These are phyloP conservation scores for Microbotryum scabiosae DNA, from an alignment of 1,284 basidiomycete species.

Conservation along the genomic window DNA sequence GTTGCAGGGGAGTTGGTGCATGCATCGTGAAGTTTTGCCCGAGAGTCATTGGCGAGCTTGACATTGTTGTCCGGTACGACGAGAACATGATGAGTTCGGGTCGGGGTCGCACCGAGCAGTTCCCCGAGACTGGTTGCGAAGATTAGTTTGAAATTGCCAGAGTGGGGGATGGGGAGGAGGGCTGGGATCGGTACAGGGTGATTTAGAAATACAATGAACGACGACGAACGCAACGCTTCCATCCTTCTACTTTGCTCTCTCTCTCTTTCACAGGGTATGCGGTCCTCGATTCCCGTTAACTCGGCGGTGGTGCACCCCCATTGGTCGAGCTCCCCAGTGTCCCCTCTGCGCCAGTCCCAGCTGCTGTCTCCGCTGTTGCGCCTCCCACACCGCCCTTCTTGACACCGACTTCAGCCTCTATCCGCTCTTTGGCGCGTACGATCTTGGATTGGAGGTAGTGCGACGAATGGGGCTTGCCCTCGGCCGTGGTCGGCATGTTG, in stretches of 20 bases:
- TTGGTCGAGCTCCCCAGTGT: background rate
- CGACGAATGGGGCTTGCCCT: conserved; percentile 39
- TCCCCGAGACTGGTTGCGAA: background rate
- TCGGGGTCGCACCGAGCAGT: no score
- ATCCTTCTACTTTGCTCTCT: background rate
- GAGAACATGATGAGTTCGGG: no score
- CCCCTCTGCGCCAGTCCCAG: background rate
- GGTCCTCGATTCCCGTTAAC: no score
- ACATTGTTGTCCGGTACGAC: no score
- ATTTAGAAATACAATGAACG: background rate
- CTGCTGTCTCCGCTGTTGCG: background rate
- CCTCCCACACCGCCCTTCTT: conserved; percentile 1
- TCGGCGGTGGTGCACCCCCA: background rate
- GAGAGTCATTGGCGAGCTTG: no score
- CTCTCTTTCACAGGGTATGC: background rate
- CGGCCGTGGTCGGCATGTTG: conserved; percentile 57
- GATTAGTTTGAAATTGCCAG: background rate
- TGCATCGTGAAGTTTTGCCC: no score
- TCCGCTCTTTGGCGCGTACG: conserved; percentile 82
- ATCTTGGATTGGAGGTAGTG: conserved; percentile 97
- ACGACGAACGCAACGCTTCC: no score
- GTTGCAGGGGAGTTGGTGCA: no score
- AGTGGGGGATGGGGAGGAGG: background rate
- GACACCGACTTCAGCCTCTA: conserved; percentile 64
- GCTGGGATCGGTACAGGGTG: background rate